These are phyloP conservation scores for Fraxinus angustifolia DNA, from an alignment of 305 asterid genomes.

Conservation along the genomic window DNA sequence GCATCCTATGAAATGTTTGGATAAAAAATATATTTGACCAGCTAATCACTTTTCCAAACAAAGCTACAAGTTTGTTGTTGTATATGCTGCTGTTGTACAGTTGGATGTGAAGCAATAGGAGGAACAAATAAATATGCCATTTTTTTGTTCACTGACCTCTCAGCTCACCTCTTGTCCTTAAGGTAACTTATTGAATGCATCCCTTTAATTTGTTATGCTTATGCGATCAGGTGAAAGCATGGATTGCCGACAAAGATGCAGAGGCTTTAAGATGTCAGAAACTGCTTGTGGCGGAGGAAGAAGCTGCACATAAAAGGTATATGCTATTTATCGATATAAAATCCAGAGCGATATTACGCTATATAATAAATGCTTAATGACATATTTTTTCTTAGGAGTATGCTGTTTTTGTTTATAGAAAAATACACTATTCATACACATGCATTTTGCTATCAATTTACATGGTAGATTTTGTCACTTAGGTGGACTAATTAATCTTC, in stretches of 20 bases:
- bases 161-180: slow-evolving; percentile 14
- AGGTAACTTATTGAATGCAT: neutral
- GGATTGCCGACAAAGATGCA: slow-evolving; percentile 88
- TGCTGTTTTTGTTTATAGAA: neutral
- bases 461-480: neutral
- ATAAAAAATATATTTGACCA: neutral
- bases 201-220: slow-evolving; percentile 14
- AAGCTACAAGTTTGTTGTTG: neutral
- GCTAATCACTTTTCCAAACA: neutral
- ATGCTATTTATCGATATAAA: neutral
- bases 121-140: neutral
- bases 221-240: slow-evolving; percentile 72
- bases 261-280: slow-evolving; percentile 92
- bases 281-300: slow-evolving; percentile 97
- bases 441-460: neutral
- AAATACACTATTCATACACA: neutral
- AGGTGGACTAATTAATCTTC: neutral
- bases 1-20: neutral
- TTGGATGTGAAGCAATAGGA: slow-evolving; percentile 11
- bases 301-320: slow-evolving; percentile 79
- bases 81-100: neutral
- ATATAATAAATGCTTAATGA: neutral
- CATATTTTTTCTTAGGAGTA: neutral
- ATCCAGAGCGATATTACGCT: neutral
- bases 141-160: slow-evolving; percentile 1